phyloP scores from a whole-genome alignment of 345 rosid species.

The Camelina hispida region DNA sequence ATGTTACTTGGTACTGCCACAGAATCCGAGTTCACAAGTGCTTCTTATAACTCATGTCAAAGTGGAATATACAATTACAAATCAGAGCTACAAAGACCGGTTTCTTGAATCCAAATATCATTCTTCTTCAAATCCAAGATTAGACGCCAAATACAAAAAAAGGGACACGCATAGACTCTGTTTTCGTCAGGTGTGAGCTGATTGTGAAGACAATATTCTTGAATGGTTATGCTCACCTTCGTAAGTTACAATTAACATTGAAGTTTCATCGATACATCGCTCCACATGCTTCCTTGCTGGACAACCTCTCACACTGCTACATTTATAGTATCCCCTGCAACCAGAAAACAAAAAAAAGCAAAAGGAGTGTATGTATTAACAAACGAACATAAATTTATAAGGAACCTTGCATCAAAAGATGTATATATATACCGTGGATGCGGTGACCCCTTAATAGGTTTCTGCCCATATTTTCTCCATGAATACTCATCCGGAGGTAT shows the following conservation, averaged over 20 bases:
- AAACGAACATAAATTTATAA: neutral
- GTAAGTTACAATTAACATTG: conserved; percentile 79
- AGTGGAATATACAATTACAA: conserved; percentile 41
- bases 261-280: conserved; percentile 73
- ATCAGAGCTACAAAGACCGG: conserved; percentile 28
- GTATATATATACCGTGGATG: conserved; percentile 65
- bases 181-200: conserved; percentile 58
- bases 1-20: conserved; percentile 9
- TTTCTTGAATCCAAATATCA: conserved; percentile 16
- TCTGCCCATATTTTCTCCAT: conserved; percentile 90
- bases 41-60: conserved; percentile 28
- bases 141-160: neutral
- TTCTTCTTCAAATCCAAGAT: conserved; percentile 29
- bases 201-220: conserved; percentile 55
- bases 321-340: conserved; percentile 83
- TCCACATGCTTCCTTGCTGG: conserved; percentile 92
- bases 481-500: conserved; percentile 87
- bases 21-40: conserved; percentile 24
- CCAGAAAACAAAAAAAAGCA: neutral
- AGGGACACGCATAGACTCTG: neutral
- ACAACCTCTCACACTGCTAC: conserved; percentile 82
- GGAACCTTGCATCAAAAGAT: neutral
- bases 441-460: conserved; percentile 84
- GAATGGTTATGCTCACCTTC: conserved; percentile 86
- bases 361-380: too few relatives aligned